Conservation (phyloP, 192 early-diverging fungal species). For the Rhizophagus sp. region DNA sequence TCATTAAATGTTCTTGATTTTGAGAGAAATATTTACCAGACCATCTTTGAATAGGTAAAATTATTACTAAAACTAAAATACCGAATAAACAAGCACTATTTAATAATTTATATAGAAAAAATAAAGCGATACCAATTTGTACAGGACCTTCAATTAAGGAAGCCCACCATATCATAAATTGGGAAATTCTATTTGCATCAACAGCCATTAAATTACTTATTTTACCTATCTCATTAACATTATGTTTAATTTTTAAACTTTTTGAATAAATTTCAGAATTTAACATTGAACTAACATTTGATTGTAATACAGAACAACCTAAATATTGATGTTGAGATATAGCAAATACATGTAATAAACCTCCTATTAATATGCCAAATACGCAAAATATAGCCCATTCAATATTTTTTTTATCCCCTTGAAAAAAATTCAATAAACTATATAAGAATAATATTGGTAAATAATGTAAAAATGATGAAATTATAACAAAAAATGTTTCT, state of each 20-base stretch:
- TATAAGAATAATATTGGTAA: constrained; percentile 40
- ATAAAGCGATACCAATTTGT: constrained; percentile 62
- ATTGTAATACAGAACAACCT: background rate
- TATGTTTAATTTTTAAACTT: constrained; percentile 53
- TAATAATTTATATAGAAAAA: constrained; percentile 74
- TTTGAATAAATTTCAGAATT: constrained; percentile 68
- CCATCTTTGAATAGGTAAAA: constrained; percentile 35
- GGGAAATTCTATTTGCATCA: constrained; percentile 65
- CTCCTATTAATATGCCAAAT: constrained; percentile 4
- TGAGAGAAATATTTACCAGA: constrained; percentile 30
- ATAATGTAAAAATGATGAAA: constrained; percentile 35
- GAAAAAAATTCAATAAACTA: constrained; percentile 35
- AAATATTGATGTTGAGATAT: constrained; percentile 9
- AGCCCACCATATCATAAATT: constrained; percentile 55
- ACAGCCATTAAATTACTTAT: constrained; percentile 76
- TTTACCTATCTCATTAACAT: constrained; percentile 46
- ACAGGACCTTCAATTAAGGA: constrained; percentile 58
- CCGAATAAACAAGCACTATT: constrained; percentile 50
- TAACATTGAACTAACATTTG: constrained; percentile 46
- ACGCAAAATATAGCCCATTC: background rate
- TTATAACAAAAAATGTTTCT: constrained; percentile 21
- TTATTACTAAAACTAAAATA: constrained; percentile 43
- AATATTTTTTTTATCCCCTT: background rate
- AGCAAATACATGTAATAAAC: background rate
- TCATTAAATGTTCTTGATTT: constrained; percentile 61